Evolutionary conservation across 257 asterid genomes (phyloP).

Genomic region (Przewalskia tangutica): DNA sequence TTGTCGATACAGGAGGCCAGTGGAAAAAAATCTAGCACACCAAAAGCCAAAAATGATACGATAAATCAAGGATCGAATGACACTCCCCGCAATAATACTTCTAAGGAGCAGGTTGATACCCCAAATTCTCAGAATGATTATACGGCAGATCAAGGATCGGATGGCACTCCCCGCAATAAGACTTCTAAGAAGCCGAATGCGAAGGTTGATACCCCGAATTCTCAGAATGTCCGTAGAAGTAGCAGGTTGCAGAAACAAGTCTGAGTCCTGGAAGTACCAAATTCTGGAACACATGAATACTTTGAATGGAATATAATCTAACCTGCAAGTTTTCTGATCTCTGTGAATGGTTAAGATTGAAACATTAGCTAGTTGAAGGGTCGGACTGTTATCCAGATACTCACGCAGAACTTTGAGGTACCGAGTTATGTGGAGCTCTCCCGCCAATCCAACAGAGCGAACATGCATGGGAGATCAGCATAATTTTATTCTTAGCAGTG

Average conservation of each 20-base stretch:
- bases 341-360: neutral
- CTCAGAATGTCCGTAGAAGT: constrained; percentile 21
- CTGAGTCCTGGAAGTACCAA: neutral
- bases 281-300: neutral
- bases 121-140: constrained; percentile 13
- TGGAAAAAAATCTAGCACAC: constrained; percentile 12
- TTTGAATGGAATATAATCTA: neutral
- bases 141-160: constrained; percentile 13
- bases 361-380: neutral
- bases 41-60: constrained; percentile 17
- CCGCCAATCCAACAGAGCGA: neutral
- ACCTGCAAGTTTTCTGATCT: neutral
- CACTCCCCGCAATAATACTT: neutral
- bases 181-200: constrained; percentile 5
- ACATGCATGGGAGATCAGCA: neutral
- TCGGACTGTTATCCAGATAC: neutral
- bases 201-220: constrained; percentile 10
- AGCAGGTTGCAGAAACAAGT: constrained; percentile 21
- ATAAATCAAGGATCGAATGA: constrained; percentile 12
- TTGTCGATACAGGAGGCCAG: constrained; percentile 3
- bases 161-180: neutral
- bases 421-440: neutral
- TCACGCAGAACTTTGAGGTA: neutral
- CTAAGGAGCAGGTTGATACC: constrained; percentile 10
- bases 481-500: neutral